Evolutionary conservation across 176 grass and related monocot genomes (phyloP), one percentile per base, ranked within the genome.

Genomic region (Areca catechu): DNA sequence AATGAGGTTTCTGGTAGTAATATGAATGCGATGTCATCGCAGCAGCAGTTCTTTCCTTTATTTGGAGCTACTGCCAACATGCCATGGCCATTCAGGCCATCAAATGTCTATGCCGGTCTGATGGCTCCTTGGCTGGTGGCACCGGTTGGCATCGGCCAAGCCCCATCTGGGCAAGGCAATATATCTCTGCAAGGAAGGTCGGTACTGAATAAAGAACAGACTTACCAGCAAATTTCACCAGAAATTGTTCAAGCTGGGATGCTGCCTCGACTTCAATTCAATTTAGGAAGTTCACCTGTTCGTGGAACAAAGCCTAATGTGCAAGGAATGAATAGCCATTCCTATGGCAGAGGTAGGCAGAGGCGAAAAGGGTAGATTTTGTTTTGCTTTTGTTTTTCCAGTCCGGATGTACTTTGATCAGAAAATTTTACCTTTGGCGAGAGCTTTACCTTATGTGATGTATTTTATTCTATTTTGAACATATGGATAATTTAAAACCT

Each of bases 271-370:
- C 28, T 64, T 17, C 65, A 82, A 55, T 79, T 80, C 56, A 71
- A 64, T 56, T 57, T 22, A 20, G 81, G 93, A 15, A 91, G 72
- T 57, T 47, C 75, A 19, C 76, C 77, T 23, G 84, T 66, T 58
- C 67, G 66, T 4, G 78, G 76, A 22, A 76, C 58, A 83, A 85
- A 62, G 51, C 51, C 20, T 1, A 53, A 77, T 15, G 74, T 65
- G 24, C 74, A 66, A 16, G 93, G 87, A 22, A n/a, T n/a, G n/a
- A 82, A 78, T 19, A 53, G 78, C 15, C 68, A 70, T 69, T 78
- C 61, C 56, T 68, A 25, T n/a, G 81, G 81, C 2, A 76, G 92
- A 78, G 73, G 85, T 49, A 24, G 53, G n/a, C 7, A 15, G 22
- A 16, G 4, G 43, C 16, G 34, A 3, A 43, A 14, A 12, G 34